Evolutionary conservation across 495 filamentous ascomycete species (phyloP).

Genomic region (Aspergillus avenaceus): DNA sequence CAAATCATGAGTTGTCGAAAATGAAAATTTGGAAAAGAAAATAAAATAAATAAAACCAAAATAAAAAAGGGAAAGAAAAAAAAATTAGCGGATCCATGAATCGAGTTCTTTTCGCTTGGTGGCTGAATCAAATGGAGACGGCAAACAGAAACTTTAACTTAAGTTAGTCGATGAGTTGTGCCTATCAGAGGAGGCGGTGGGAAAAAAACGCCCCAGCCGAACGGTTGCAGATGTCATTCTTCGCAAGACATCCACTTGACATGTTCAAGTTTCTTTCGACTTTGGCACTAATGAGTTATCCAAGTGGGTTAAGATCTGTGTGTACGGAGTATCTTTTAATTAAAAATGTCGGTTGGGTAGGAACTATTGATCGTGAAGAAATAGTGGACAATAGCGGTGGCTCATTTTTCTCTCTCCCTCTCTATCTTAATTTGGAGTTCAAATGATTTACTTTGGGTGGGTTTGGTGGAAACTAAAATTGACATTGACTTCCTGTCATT

Average conservation of each 20-base stretch:
- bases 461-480: too few species aligned
- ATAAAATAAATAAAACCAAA: neutral
- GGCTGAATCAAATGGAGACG: neutral
- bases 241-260: neutral
- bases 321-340: neutral
- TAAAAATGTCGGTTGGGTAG: neutral
- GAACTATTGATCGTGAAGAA: neutral
- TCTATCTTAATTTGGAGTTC: too few species aligned
- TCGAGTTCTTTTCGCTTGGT: neutral
- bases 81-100: neutral
- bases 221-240: conserved; percentile 13
- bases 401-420: too few species aligned
- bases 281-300: too few species aligned
- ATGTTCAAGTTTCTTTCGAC: too few species aligned
- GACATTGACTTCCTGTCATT: too few species aligned
- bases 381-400: neutral
- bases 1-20: too few species aligned
- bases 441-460: neutral
- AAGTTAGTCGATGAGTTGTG: conserved; percentile 11
- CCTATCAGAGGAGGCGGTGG: conserved; percentile 9
- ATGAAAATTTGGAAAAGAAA: too few species aligned
- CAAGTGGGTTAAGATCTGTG: too few species aligned
- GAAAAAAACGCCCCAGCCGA: conserved; percentile 13
- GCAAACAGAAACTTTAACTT: conserved; percentile 7
- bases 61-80: neutral